Conservation (phyloP, 2,329 filamentous ascomycete species). For the Drechslera avenae region DNA sequence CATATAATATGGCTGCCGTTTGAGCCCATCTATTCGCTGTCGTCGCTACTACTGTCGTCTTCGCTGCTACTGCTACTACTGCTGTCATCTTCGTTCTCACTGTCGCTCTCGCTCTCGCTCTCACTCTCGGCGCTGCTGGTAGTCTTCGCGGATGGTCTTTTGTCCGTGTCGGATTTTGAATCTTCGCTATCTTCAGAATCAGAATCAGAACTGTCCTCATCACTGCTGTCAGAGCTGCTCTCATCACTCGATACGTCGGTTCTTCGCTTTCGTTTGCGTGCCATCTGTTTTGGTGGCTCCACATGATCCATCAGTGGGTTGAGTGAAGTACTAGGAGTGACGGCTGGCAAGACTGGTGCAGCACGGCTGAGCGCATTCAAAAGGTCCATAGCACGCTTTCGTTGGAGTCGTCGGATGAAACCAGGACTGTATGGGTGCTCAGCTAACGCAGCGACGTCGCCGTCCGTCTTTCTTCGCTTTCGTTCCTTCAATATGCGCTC, state of each 20-base stretch:
- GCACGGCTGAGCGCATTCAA: constrained; percentile 36
- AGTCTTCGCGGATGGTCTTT: constrained; percentile 5
- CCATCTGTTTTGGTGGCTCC: constrained; percentile 18
- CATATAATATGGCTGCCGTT: too few species aligned
- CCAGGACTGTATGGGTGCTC: constrained; percentile 35
- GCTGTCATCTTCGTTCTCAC: neutral
- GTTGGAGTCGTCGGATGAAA: constrained; percentile 43
- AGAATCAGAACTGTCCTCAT: constrained; percentile 31
- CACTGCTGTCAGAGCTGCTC: constrained; percentile 42
- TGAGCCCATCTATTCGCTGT: constrained; percentile 11
- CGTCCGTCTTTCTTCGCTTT: constrained; percentile 39
- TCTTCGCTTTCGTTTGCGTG: constrained; percentile 38
- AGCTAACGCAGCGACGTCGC: constrained; percentile 32
- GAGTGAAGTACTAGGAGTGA: constrained; percentile 17
- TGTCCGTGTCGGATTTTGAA: constrained; percentile 3
- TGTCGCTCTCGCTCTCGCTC: constrained; percentile 25
- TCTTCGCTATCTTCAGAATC: constrained; percentile 21
- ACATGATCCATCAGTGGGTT: constrained; percentile 24
- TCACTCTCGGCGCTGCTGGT: constrained; percentile 11
- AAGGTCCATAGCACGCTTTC: constrained; percentile 40
- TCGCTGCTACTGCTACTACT: too few species aligned
- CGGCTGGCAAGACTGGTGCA: constrained; percentile 26
- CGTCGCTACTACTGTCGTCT: constrained; percentile 11
- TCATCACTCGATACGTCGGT: constrained; percentile 40
- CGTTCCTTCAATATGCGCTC: constrained; percentile 41